phyloP scores from a whole-genome alignment of 139 green algal genomes.

The Zygnema cylindricum region DNA sequence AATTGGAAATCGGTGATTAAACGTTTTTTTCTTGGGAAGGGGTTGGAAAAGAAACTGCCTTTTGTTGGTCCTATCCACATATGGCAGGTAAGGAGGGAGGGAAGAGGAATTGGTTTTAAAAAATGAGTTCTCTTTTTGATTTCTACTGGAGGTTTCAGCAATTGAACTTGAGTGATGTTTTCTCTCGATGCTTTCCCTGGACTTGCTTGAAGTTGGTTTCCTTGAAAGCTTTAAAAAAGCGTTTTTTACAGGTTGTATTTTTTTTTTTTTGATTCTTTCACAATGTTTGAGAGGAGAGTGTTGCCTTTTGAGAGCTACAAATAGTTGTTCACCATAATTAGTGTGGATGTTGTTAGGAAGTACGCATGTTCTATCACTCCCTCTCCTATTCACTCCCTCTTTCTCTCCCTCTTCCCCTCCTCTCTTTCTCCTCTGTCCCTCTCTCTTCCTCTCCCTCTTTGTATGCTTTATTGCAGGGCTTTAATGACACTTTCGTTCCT shows the following conservation, averaged over 20 bases:
- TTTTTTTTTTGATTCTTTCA: not conserved
- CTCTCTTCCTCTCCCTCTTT: no score
- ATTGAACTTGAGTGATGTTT: not conserved
- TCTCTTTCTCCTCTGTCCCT: not conserved
- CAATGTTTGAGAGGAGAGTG: not conserved
- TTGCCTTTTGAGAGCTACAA: not conserved
- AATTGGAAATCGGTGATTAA: no score
- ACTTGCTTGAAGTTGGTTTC: not conserved
- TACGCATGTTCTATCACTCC: no score
- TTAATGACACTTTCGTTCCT: not conserved
- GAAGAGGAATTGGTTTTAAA: not conserved
- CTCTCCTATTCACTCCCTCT: not conserved
- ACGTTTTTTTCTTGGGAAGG: no score
- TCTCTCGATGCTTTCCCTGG: not conserved
- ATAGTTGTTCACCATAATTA: not conserved
- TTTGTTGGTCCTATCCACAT: conserved; percentile 8
- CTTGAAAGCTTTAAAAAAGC: not conserved
- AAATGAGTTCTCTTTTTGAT: not conserved
- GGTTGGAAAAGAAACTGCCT: not conserved
- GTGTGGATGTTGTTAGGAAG: not conserved
- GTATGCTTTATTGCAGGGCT: not conserved
- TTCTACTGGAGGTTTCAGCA: not conserved
- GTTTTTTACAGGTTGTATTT: not conserved
- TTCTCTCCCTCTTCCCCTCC: not conserved
- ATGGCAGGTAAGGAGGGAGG: not conserved